These are phyloP conservation scores for Lycium ferocissimum DNA, from an alignment of 257 asterid genomes.

Conservation along the genomic window DNA sequence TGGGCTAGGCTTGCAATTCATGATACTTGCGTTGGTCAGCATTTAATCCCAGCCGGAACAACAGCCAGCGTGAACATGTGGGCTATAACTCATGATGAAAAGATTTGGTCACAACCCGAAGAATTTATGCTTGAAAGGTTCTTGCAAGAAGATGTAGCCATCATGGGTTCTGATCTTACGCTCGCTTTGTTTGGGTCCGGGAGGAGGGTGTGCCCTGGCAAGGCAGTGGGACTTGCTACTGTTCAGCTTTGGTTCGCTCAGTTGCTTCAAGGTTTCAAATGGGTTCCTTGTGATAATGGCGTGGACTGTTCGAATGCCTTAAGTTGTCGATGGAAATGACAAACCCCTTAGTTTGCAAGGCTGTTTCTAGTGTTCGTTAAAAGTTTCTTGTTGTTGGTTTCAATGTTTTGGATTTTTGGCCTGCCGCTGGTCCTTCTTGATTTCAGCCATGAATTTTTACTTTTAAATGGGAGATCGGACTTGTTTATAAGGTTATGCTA, in stretches of 20 bases:
- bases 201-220: slow-evolving; percentile 81
- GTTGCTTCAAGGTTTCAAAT: slow-evolving; percentile 57
- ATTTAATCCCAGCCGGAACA: slow-evolving; percentile 71
- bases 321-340: slow-evolving; percentile 72
- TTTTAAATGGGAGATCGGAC: slow-evolving; percentile 31
- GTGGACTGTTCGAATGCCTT: slow-evolving; percentile 66
- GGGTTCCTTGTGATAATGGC: slow-evolving; percentile 37
- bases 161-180: slow-evolving; percentile 76
- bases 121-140: slow-evolving; percentile 67
- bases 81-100: slow-evolving; percentile 71
- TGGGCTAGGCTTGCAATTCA: slow-evolving; percentile 84
- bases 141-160: slow-evolving; percentile 53
- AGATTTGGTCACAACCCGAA: slow-evolving; percentile 62
- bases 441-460: slow-evolving; percentile 44
- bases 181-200: slow-evolving; percentile 79
- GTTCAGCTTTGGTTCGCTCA: slow-evolving; percentile 74
- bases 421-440: slow-evolving; percentile 28
- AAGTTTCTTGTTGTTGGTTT: not conserved
- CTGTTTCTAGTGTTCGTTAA: slow-evolving; percentile 52
- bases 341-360: slow-evolving; percentile 64
- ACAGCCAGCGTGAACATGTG: slow-evolving; percentile 95
- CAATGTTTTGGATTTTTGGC: no score
- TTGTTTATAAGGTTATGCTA: slow-evolving; percentile 31
- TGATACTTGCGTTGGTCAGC: slow-evolving; percentile 61
- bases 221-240: slow-evolving; percentile 62